Evolutionary conservation across 805 yeast genomes (phyloP).

Genomic region (Ascoidea asiatica): DNA sequence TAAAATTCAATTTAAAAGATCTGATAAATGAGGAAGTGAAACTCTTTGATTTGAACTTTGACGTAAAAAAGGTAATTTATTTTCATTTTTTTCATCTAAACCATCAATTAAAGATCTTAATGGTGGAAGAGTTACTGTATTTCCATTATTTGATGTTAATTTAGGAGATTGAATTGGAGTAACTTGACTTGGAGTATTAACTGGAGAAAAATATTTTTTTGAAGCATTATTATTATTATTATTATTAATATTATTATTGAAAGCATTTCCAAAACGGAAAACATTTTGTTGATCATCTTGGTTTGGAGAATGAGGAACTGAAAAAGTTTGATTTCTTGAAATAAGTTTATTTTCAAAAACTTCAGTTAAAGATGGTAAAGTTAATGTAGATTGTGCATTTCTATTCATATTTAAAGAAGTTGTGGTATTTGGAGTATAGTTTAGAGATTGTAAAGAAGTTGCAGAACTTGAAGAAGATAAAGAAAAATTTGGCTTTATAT

Average conservation of each 20-base stretch:
- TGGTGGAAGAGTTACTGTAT: background rate
- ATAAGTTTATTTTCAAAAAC: background rate
- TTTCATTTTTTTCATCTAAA: background rate
- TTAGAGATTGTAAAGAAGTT: constrained; percentile 6
- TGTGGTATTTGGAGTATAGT: background rate
- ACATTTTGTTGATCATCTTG: background rate
- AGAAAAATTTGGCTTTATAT: constrained; percentile 1
- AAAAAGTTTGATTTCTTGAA: background rate
- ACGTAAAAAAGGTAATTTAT: background rate
- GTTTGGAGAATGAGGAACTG: background rate
- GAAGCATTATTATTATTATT: too few relatives aligned
- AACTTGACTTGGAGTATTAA: background rate
- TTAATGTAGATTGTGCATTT: background rate
- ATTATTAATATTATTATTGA: too few relatives aligned
- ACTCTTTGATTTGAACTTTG: background rate
- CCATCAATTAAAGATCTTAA: background rate
- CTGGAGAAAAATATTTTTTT: background rate
- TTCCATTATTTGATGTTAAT: background rate
- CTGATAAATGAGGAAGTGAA: background rate
- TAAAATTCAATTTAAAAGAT: too few relatives aligned
- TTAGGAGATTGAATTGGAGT: background rate
- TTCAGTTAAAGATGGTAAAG: background rate
- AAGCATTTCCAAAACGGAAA: too few relatives aligned
- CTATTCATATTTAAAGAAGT: background rate
- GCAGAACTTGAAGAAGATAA: constrained; percentile 4